Evolutionary conservation across 2,329 filamentous ascomycete genomes (phyloP).

Genomic region (Trichoderma atroviride): DNA sequence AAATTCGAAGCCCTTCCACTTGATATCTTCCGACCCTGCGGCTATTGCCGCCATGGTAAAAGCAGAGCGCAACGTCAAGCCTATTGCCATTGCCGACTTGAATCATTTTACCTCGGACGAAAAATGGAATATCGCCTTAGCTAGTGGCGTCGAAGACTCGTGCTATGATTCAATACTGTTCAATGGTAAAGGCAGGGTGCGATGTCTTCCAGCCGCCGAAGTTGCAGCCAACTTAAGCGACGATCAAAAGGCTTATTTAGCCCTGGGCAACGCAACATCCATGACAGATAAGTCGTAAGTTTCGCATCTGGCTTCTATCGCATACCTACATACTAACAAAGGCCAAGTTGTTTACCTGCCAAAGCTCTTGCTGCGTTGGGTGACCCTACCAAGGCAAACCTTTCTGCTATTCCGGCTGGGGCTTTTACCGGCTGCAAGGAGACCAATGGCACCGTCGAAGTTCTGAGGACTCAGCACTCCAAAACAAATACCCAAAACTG

Average conservation of each 20-base stretch:
- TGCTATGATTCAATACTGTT: slow-evolving; percentile 65
- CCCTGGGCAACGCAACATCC: slow-evolving; percentile 34
- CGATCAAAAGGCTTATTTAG: slow-evolving; percentile 38
- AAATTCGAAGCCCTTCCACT: slow-evolving; percentile 49
- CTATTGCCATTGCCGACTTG: slow-evolving; percentile 60
- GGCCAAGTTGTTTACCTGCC: not conserved
- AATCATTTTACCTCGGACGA: slow-evolving; percentile 55
- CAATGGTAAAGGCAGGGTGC: slow-evolving; percentile 62
- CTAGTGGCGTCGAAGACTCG: slow-evolving; percentile 50
- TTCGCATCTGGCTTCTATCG: rapidly evolving
- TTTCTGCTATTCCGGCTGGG: slow-evolving; percentile 43
- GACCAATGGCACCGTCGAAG: slow-evolving; percentile 47
- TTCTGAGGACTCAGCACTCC: slow-evolving; percentile 42
- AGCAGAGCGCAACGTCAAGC: slow-evolving; percentile 51
- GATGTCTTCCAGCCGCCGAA: slow-evolving; percentile 52
- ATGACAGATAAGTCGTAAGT: slow-evolving; percentile 49
- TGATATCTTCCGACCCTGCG: slow-evolving; percentile 46
- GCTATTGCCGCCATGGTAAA: slow-evolving; percentile 47
- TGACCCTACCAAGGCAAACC: not conserved
- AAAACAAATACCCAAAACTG: slow-evolving; percentile 40
- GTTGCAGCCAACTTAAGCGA: slow-evolving; percentile 44
- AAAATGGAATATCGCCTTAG: slow-evolving; percentile 47
- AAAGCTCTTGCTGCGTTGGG: not conserved
- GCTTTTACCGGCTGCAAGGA: slow-evolving; percentile 52
- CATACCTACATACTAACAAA: not conserved